phyloP scores from a whole-genome alignment of 495 filamentous ascomycete genomes.

The Xylona heveae region DNA sequence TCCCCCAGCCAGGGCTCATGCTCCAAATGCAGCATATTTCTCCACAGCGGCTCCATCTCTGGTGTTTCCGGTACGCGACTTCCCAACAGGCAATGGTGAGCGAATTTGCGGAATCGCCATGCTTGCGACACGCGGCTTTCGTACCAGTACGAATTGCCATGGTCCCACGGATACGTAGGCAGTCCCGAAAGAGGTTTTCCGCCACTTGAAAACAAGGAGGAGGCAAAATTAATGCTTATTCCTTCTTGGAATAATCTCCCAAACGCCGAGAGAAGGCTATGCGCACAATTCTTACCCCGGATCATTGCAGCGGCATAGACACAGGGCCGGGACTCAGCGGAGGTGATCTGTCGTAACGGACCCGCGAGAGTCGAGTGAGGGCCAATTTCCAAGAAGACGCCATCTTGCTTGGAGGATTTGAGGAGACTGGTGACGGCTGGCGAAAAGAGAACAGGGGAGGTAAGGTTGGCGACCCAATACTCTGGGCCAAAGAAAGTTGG shows the following conservation, averaged over 20 bases:
- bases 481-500: constrained; percentile 7
- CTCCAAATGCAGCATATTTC: constrained; percentile 22
- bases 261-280: constrained; percentile 10
- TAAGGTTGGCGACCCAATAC: constrained; percentile 18
- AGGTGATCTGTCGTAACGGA: constrained; percentile 16
- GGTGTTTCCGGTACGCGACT: constrained; percentile 17
- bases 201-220: constrained; percentile 12
- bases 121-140: constrained; percentile 24
- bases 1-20: constrained; percentile 27
- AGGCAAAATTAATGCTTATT: constrained; percentile 7
- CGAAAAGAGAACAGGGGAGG: constrained; percentile 15
- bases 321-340: background rate
- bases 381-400: constrained; percentile 22
- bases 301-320: constrained; percentile 16
- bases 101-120: constrained; percentile 23
- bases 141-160: constrained; percentile 19
- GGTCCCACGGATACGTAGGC: constrained; percentile 29
- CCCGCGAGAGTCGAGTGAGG: constrained; percentile 21
- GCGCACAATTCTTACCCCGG: constrained; percentile 7
- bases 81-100: constrained; percentile 26
- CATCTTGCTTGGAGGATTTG: constrained; percentile 6
- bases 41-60: constrained; percentile 25
- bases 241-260: constrained; percentile 13
- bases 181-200: constrained; percentile 18
- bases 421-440: constrained; percentile 12